phyloP scores from a whole-genome alignment of 2,329 filamentous ascomycete genomes.

The Gyromitra esculenta region DNA sequence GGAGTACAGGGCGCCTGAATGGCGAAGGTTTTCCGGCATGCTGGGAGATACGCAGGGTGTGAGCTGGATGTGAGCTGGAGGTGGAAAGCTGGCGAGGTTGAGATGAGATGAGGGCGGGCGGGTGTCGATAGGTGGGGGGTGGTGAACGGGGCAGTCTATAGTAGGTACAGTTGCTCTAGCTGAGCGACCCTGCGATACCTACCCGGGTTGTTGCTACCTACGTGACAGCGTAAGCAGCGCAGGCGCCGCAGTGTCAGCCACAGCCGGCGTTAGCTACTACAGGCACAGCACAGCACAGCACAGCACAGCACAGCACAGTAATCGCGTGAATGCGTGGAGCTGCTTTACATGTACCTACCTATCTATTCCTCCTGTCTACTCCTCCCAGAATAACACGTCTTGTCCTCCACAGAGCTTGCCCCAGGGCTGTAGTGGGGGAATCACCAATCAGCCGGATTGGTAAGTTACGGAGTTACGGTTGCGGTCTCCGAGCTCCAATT shows the following conservation, averaged over 20 bases:
- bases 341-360: too few relatives aligned
- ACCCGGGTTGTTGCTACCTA: background rate
- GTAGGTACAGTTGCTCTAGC: background rate
- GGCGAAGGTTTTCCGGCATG: slow-evolving; percentile 54
- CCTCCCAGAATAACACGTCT: background rate
- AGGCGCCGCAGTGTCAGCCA: slow-evolving; percentile 9
- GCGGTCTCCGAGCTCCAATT: background rate
- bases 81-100: background rate
- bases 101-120: slow-evolving; percentile 4
- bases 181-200: background rate
- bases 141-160: background rate
- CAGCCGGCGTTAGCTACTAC: background rate
- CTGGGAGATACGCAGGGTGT: background rate
- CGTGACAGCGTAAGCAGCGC: background rate
- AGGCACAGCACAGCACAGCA: background rate
- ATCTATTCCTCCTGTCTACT: background rate
- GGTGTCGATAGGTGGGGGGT: background rate
- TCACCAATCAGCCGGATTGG: background rate
- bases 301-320: too few relatives aligned
- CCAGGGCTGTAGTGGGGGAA: background rate
- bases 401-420: background rate
- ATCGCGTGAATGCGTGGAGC: too few relatives aligned
- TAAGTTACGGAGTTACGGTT: background rate
- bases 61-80: background rate
- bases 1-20: slow-evolving; percentile 56